phyloP scores from a whole-genome alignment of 352 stramenopile species.

The Peronosclerospora sorghi region DNA sequence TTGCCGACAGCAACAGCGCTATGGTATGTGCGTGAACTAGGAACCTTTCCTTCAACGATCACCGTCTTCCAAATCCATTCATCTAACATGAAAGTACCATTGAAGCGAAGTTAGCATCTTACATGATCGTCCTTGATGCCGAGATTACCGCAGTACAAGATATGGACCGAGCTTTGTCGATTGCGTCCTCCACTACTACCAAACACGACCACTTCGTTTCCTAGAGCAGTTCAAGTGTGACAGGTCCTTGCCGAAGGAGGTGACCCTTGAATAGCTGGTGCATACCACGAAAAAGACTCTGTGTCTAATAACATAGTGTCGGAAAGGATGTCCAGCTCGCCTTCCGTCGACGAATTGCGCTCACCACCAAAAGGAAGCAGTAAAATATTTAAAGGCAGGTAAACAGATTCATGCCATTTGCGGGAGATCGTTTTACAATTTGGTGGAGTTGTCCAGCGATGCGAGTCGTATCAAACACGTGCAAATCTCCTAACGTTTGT shows the following conservation, averaged over 20 bases:
- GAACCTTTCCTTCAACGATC: constrained; percentile 82
- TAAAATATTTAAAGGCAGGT: constrained; percentile 76
- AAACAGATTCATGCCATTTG: constrained; percentile 88
- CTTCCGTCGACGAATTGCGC: constrained; percentile 36
- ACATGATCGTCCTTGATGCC: not conserved
- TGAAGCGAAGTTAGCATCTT: not conserved
- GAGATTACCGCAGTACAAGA: constrained; percentile 53
- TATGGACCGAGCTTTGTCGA: constrained; percentile 60
- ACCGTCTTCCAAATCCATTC: constrained; percentile 85
- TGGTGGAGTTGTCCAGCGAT: constrained; percentile 65
- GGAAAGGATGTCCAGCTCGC: constrained; percentile 61
- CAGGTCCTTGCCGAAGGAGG: constrained; percentile 50
- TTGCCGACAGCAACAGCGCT: constrained; percentile 50
- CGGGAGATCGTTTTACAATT: constrained; percentile 85
- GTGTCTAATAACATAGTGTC: constrained; percentile 89
- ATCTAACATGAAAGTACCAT: constrained; percentile 22
- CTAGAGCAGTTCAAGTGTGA: constrained; percentile 64
- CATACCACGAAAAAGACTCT: constrained; percentile 90
- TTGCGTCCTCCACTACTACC: constrained; percentile 57
- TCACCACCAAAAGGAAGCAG: constrained; percentile 90
- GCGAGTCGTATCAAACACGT: constrained; percentile 73
- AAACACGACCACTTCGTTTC: constrained; percentile 73
- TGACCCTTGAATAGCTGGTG: constrained; percentile 69
- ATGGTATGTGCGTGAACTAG: constrained; percentile 86
- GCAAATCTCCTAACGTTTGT: constrained; percentile 70